phyloP scores from a whole-genome alignment of 176 grass and related monocot genomes.

The Oryza officinalis region DNA sequence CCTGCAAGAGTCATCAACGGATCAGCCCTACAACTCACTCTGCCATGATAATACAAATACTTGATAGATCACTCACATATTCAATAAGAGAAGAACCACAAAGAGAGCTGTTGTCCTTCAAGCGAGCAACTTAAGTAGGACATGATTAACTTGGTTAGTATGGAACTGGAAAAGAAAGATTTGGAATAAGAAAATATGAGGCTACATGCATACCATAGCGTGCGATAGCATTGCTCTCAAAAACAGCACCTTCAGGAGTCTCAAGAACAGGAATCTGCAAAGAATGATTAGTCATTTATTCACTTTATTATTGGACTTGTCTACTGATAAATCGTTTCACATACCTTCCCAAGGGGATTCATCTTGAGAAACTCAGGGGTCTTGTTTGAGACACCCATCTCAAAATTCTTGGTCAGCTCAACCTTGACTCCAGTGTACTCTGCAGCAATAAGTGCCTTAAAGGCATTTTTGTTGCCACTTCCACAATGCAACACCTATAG shows the following conservation, averaged over 20 bases:
- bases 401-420: slow-evolving; percentile 71
- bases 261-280: slow-evolving; percentile 85
- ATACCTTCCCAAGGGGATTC: slow-evolving; percentile 96
- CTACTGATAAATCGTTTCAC: not conserved
- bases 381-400: slow-evolving; percentile 96
- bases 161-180: not conserved
- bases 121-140: slow-evolving; percentile 62
- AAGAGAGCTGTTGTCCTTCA: slow-evolving; percentile 65
- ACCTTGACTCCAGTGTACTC: slow-evolving; percentile 82
- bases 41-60: not conserved
- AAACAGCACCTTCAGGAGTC: slow-evolving; percentile 88
- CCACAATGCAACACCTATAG: slow-evolving; percentile 57
- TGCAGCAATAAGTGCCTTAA: slow-evolving; percentile 85
- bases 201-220: slow-evolving; percentile 71
- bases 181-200: not conserved
- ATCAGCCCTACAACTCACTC: not conserved
- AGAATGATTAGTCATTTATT: not conserved
- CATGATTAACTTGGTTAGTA: not conserved
- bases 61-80: slow-evolving; percentile 63
- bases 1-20: slow-evolving; percentile 39
- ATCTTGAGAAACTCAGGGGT: slow-evolving; percentile 96
- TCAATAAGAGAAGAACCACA: slow-evolving; percentile 74
- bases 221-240: slow-evolving; percentile 96
- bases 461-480: slow-evolving; percentile 81
- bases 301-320: not conserved